Base-by-base conservation (phyloP, 1,284 basidiomycete genomes). In the Ceratorhiza oryzae-sativae region DNA sequence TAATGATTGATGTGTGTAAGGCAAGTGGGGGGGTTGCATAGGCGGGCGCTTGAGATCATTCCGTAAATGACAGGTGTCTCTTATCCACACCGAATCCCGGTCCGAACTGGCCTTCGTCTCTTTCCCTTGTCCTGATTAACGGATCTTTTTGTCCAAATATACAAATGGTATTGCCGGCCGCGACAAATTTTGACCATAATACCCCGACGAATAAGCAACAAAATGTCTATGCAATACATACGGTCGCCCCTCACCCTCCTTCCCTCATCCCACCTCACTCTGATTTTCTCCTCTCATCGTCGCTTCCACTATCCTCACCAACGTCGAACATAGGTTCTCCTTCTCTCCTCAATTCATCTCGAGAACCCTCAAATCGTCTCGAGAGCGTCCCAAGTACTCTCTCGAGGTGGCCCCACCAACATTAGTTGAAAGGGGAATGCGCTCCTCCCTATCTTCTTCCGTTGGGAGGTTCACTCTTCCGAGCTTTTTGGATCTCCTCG, bases 261-360 rank as follows among this genome's bases (percentile, higher is more conserved):
- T n/a, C n/a, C n/a, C 53, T 42, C 62, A 13, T 56, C 58, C 32
- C 45, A 59, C 18, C 73, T 15, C 59, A 20, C 72, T 39, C 53
- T 48, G n/a, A 49, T 23, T 71, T 48, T 42, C 72, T 60, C 15
- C 27, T 34, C 30, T 82, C 83, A 27, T 84, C 83, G 0, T 82
- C 84, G 3, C 84, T 76, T 45, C 82, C 80, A 76, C 83, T 83
- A 0, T 82, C 84, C 1, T 84, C 77, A 39, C 82, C 81, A 76
- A 85, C 77, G 56, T 83, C 81, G 77, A 85, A 86, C 48, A 85
- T 82, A 32, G 79, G 78, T 71, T 80, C 77, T 71, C 77, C 72
- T 60, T 73, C 46, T 63, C 20, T 73, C 74, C 41, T 78, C 72
- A 53, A 82, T 55, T 84, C 79, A 45, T 79, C 80, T 77, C 86